These are phyloP conservation scores for Umbelopsis sp. DNA, from an alignment of 371 early-diverging fungal genomes.

Conservation along the genomic window DNA sequence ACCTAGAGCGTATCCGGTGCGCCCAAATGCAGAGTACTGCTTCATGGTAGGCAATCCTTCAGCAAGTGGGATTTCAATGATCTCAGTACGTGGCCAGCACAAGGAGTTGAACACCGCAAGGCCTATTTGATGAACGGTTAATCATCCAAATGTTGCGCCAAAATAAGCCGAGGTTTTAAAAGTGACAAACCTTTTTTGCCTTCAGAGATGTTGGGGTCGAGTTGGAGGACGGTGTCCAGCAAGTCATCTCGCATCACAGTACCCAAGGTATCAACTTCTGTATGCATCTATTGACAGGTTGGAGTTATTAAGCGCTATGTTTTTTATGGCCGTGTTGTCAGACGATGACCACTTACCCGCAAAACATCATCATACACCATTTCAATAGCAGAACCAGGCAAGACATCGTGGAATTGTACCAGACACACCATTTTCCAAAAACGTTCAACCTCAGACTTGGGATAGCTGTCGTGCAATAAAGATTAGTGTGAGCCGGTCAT, in stretches of 20 bases:
- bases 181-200: slow-evolving; percentile 23
- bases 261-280: slow-evolving; percentile 41
- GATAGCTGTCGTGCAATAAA: slow-evolving; percentile 51
- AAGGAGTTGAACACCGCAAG: slow-evolving; percentile 81
- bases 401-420: slow-evolving; percentile 94
- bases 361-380: slow-evolving; percentile 83
- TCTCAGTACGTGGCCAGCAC: slow-evolving; percentile 74
- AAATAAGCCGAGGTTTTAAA: background rate
- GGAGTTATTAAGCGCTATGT: background rate
- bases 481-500: background rate
- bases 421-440: slow-evolving; percentile 75
- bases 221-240: slow-evolving; percentile 29
- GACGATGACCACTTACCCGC: slow-evolving; percentile 28
- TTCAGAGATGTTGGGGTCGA: slow-evolving; percentile 22
- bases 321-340: too few relatives aligned
- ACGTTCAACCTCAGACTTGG: slow-evolving; percentile 69
- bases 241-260: slow-evolving; percentile 41
- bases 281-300: slow-evolving; percentile 36
- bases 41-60: slow-evolving; percentile 41
- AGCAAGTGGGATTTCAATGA: slow-evolving; percentile 71
- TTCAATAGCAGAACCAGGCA: slow-evolving; percentile 89
- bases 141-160: background rate
- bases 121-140: slow-evolving; percentile 24
- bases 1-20: slow-evolving; percentile 53
- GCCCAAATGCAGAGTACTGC: slow-evolving; percentile 60